Conservation (phyloP, 768 basidiomycete genomes). For the Lactifluus echinatus region DNA sequence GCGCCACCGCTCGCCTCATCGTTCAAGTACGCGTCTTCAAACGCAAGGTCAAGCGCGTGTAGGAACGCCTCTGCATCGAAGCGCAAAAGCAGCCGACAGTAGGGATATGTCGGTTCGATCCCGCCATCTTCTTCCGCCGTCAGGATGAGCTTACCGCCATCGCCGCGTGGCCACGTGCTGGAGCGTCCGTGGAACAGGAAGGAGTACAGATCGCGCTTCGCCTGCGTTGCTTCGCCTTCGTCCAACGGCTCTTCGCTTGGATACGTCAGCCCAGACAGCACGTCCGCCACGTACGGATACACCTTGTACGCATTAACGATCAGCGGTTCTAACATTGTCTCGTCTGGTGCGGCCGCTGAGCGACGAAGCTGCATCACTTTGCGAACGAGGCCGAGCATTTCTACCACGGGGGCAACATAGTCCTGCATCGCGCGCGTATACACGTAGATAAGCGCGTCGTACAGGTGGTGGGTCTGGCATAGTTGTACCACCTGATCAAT, state of each 20-base stretch:
- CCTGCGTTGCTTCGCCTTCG: slow-evolving; percentile 53
- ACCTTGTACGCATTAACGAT: slow-evolving; percentile 83
- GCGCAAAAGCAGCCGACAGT: slow-evolving; percentile 69
- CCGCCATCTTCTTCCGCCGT: slow-evolving; percentile 70
- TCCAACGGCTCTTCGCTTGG: slow-evolving; percentile 72
- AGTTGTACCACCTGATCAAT: slow-evolving; percentile 86
- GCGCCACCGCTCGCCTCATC: slow-evolving; percentile 50
- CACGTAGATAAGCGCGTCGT: slow-evolving; percentile 91
- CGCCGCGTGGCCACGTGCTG: slow-evolving; percentile 64
- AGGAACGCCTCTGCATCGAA: slow-evolving; percentile 94
- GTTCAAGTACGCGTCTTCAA: slow-evolving; percentile 89
- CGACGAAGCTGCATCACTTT: slow-evolving; percentile 49
- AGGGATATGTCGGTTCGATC: slow-evolving; percentile 81
- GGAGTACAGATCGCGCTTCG: slow-evolving; percentile 65
- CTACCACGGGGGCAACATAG: slow-evolving; percentile 82
- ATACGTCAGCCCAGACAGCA: slow-evolving; percentile 76
- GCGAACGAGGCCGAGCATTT: slow-evolving; percentile 70
- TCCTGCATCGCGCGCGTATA: slow-evolving; percentile 85
- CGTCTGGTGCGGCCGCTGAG: slow-evolving; percentile 23
- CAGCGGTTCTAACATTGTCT: slow-evolving; percentile 43
- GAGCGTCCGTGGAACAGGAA: slow-evolving; percentile 84
- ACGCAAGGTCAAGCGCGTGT: slow-evolving; percentile 88
- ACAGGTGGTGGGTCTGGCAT: slow-evolving; percentile 75
- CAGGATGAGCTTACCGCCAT: slow-evolving; percentile 63
- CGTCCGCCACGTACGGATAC: slow-evolving; percentile 77